Evolutionary conservation across 805 yeast species (phyloP).

Genomic region (Jamesozyma rosinii): DNA sequence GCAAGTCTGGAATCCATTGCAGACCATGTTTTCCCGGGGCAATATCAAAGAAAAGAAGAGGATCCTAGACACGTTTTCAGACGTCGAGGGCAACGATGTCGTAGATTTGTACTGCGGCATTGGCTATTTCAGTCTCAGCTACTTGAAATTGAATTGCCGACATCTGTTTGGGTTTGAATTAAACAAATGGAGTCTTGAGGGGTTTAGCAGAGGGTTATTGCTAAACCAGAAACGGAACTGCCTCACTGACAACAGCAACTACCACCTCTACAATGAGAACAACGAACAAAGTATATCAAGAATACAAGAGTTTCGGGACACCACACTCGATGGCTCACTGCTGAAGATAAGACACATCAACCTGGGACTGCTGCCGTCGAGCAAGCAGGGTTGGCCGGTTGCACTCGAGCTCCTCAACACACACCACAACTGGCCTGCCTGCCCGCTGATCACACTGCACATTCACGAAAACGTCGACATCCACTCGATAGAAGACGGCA

Average conservation of each 20-base stretch:
- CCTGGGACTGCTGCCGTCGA: conserved; percentile 69
- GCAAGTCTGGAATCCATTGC: conserved; percentile 78
- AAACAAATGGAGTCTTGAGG: conserved; percentile 77
- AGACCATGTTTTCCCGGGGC: conserved; percentile 84
- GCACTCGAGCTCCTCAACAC: conserved; percentile 25
- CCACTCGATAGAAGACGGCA: conserved; percentile 29
- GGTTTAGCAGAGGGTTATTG: conserved; percentile 47
- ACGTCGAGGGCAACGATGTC: conserved; percentile 36
- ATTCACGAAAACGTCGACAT: conserved; percentile 67
- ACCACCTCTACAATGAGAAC: conserved; percentile 49
- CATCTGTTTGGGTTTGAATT: conserved; percentile 69
- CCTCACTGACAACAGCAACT: conserved; percentile 24
- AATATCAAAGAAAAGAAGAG: conserved; percentile 74
- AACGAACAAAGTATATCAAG: conserved; percentile 46
- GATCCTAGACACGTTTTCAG: conserved; percentile 37
- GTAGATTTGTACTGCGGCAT: conserved; percentile 77
- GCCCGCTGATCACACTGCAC: conserved; percentile 37
- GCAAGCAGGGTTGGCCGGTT: conserved; percentile 51
- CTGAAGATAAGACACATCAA: conserved; percentile 47
- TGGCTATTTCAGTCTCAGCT: conserved; percentile 72
- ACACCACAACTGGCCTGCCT: conserved; percentile 9
- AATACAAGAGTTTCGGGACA: conserved; percentile 18
- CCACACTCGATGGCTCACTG: conserved; percentile 19
- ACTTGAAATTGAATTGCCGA: conserved; percentile 45
- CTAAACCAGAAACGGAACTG: conserved; percentile 27